phyloP scores from a whole-genome alignment of 345 rosid species.

The Carallia pectinifolia region DNA sequence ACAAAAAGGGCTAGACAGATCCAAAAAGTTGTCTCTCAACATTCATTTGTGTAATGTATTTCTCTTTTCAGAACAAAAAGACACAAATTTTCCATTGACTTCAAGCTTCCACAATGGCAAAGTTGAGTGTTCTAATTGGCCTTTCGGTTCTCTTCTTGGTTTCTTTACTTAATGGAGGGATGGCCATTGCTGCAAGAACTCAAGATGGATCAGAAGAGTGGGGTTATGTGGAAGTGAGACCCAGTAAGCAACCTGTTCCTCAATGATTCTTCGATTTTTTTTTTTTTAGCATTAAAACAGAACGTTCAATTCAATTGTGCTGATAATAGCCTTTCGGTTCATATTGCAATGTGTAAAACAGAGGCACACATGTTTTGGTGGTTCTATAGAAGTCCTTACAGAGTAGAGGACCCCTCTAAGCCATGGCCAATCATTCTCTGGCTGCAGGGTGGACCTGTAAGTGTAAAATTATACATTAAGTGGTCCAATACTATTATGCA shows the following conservation, averaged over 20 bases:
- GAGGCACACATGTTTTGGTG: constrained; percentile 98
- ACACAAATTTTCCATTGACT: too few species aligned
- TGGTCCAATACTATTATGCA: neutral
- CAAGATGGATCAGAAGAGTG: constrained; percentile 67
- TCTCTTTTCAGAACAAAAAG: too few species aligned
- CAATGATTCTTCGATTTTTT: too few species aligned
- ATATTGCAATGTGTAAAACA: constrained; percentile 26
- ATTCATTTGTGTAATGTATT: too few species aligned
- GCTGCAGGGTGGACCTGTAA: constrained; percentile 98
- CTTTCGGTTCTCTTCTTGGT: constrained; percentile 30
- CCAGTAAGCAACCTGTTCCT: constrained; percentile 47
- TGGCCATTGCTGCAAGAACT: constrained; percentile 26
- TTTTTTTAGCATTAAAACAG: neutral
- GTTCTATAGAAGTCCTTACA: constrained; percentile 77
- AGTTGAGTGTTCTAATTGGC: constrained; percentile 21
- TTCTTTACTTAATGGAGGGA: constrained; percentile 33
- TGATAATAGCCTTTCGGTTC: constrained; percentile 3
- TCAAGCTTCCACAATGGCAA: constrained; percentile 40
- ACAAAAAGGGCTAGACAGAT: too few species aligned
- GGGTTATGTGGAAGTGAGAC: constrained; percentile 93
- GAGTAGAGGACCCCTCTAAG: constrained; percentile 69
- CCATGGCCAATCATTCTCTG: constrained; percentile 95
- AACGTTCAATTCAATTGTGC: neutral
- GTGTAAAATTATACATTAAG: constrained; percentile 11
- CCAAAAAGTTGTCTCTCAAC: too few species aligned